Evolutionary conservation across 805 yeast species (phyloP), one percentile per base, ranked within the genome.

Genomic region (Metschnikowia picachoensis): DNA sequence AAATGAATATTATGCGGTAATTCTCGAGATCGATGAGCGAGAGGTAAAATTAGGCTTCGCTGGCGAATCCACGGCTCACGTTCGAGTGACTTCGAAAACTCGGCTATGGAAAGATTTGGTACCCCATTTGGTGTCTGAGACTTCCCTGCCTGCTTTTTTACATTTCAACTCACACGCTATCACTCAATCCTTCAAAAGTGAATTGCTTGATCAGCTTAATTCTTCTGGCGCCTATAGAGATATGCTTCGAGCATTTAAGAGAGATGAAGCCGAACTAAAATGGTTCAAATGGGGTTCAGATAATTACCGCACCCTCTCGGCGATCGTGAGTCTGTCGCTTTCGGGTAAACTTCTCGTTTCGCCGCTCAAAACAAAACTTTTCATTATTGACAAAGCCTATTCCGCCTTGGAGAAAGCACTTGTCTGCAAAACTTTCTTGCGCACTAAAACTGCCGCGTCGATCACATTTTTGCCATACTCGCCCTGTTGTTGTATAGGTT

Each of bases 1-100:
- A 30, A 49, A 54, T 47, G 58, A 54, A 44, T 56, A 52, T 46
- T 54, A 44, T 36, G 56, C 60, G 8, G 48, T 56, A 2, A 44
- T 54, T 16, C 52, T 56, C n/a, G 53, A 56, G n/a, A 47, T 56
- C 37, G 31, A 39, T 16, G 29, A 33, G 10, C 43, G 39, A 14
- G 41, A 37, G 7, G 38, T 56, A 3, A 44, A 43, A 13, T 36
- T 52, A 14, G 60, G 60, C 10, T 49, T 54, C 33, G 58, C 49
- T 2, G 58, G 57, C n/a, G 60, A 56, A 27, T 16, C 51, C 10
- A 16, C 38, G 2, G 48, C 42, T 29, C 52, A 46, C 29, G 44
- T 45, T 15, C 16, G 34, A 3, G 28, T 52, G 11, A 43, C 41
- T 1, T 43, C 43, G 4, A 39, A 37, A 6, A 37, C 39, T 12